phyloP scores from a whole-genome alignment of 2,329 filamentous ascomycete species.

The Cladosporium oxysporum region DNA sequence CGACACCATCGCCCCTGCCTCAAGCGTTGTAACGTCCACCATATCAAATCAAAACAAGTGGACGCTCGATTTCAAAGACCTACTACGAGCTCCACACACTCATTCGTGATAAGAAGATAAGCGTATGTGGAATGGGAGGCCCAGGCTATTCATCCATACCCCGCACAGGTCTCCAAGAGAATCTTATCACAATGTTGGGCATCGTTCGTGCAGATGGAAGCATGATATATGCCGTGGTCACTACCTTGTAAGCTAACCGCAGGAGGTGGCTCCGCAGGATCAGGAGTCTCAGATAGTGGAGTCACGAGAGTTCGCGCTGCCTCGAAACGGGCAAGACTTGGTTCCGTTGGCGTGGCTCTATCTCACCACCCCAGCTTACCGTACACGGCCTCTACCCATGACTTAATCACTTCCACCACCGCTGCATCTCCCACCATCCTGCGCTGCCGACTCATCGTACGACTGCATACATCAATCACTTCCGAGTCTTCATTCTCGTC shows the following conservation, averaged over 20 bases:
- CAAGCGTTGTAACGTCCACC: not conserved
- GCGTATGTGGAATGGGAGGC: not conserved
- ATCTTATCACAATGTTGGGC: not conserved
- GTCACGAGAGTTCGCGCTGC: slow-evolving; percentile 12
- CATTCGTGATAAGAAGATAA: not conserved
- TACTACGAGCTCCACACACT: not conserved
- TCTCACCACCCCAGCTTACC: slow-evolving; percentile 19
- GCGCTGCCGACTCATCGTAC: not conserved
- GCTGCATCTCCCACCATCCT: not conserved
- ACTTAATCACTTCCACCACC: slow-evolving; percentile 13
- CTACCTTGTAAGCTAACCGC: not conserved
- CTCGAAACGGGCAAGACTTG: slow-evolving; percentile 9
- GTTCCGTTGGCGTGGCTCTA: slow-evolving; percentile 14
- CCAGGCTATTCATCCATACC: not conserved
- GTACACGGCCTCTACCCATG: slow-evolving; percentile 9
- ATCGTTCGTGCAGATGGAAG: not conserved
- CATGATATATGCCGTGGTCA: not conserved
- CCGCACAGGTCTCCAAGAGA: not conserved
- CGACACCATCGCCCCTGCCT: not conserved
- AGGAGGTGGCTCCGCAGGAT: slow-evolving; percentile 6
- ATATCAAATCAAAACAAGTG: not conserved
- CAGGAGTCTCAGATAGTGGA: slow-evolving; percentile 8
- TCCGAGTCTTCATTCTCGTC: not conserved
- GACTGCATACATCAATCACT: not conserved
- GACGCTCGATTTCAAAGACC: rapidly evolving